phyloP scores from a whole-genome alignment of 768 basidiomycete species.

The Infundibulicybe gibba region DNA sequence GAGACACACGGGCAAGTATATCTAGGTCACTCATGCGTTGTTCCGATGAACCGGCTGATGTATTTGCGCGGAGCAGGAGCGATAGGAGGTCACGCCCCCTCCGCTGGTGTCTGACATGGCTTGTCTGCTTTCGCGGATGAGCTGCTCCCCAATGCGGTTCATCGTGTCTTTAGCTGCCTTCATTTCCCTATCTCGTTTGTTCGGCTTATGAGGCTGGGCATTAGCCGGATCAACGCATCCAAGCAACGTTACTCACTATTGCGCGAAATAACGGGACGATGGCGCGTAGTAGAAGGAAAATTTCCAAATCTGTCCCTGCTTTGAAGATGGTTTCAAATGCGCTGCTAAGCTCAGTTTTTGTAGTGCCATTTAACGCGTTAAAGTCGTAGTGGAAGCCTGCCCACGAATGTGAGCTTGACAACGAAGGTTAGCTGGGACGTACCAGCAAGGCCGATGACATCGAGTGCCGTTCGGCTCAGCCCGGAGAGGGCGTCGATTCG shows the following conservation, averaged over 20 bases:
- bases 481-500: constrained; percentile 60
- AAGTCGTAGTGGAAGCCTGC: constrained; percentile 30
- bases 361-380: constrained; percentile 27
- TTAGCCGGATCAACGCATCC: background rate
- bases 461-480: constrained; percentile 67
- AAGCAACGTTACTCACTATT: background rate
- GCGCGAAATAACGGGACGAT: background rate
- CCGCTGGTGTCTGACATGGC: constrained; percentile 33
- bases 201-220: background rate
- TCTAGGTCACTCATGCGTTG: constrained; percentile 46
- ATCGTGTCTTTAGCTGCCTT: background rate
- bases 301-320: background rate
- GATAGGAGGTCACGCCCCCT: constrained; percentile 45
- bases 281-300: background rate
- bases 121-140: constrained; percentile 25
- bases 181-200: background rate
- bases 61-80: constrained; percentile 43
- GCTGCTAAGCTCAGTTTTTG: background rate
- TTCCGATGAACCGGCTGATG: constrained; percentile 44
- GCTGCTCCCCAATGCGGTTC: background rate
- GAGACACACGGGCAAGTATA: constrained; percentile 31
- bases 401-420: constrained; percentile 23
- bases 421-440: constrained; percentile 27
- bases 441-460: constrained; percentile 73
- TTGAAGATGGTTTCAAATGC: background rate